Evolutionary conservation across 2,329 filamentous ascomycete species (phyloP), one percentile per base, ranked within the genome.

Genomic region (Phialophora macrospora): DNA sequence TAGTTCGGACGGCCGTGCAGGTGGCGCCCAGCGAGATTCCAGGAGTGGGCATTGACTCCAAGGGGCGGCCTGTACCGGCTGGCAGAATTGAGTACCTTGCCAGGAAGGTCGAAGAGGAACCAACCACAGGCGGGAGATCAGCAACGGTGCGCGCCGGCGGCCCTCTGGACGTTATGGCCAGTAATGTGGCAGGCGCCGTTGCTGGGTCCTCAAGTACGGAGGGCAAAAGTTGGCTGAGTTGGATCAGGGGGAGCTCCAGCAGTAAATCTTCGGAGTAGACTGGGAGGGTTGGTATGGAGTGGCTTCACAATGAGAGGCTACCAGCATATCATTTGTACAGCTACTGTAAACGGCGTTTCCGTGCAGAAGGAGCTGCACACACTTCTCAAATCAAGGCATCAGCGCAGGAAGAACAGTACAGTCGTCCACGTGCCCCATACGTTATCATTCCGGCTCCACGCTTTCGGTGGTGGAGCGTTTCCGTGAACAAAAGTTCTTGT

Each of bases 21-120:
- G 63, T 67, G 1, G 54, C 54, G 17, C 38, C 60, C 20, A 69
- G 65, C 49, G 65, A 63, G 0, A 64, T 72, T 34, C 32, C 61
- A 32, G 71, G 71, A n/a, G 70, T 72, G 2, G 71, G 71, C 28
- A 56, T 70, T 46, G 71, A 72, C 56, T 67, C 70, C 17, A 71
- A 72, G 62, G 71, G 71, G 1, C 63, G 71, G 22, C 71, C 71
- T 54, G 71, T 72, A 17, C 70, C 71, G 12, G 44, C 68, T 34
- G 56, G 65, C 22, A 69, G 60, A 48, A 68, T 71, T 22, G 64
- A 72, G 52, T 68, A 68, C 55, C 24, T 69, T n/a, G 34, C 59
- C 4, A 61, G 48, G 30, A 63, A 55, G 30, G 44, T 58, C 24
- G 65, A 61, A 59, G 32, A 63, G 32, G 60, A 60, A 57, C 41